A percentile compares a stretch with the other conserved stretches of the same genome.
Evolutionary conservation across 768 basidiomycete genomes (phyloP).

Genomic region (Boletus barrowsii): DNA sequence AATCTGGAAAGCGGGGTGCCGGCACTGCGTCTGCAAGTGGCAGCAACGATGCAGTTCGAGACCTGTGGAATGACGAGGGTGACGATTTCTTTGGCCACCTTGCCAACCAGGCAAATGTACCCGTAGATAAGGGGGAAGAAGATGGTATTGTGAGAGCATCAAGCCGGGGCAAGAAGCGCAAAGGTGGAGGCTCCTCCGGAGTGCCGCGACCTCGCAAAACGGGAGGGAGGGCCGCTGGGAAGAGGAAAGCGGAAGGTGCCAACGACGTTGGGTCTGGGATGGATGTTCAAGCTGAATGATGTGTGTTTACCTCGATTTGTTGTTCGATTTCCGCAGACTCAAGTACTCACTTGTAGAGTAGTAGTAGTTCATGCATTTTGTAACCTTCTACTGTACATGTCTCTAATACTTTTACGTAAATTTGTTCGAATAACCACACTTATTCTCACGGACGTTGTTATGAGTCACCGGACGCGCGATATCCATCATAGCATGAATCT

Average conservation of each 20-base stretch:
- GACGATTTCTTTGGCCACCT: slow-evolving; percentile 81
- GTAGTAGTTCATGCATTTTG: slow-evolving; percentile 20
- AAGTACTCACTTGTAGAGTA: slow-evolving; percentile 28
- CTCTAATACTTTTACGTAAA: slow-evolving; percentile 28
- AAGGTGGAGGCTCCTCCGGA: slow-evolving; percentile 21
- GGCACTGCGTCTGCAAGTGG: slow-evolving; percentile 30
- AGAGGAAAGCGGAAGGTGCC: slow-evolving; percentile 29
- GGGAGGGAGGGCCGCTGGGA: slow-evolving; percentile 29
- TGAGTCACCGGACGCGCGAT: not conserved
- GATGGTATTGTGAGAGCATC: slow-evolving; percentile 26
- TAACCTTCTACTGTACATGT: slow-evolving; percentile 31
- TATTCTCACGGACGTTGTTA: not conserved
- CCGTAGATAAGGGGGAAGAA: slow-evolving; percentile 29
- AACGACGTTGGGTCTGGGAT: slow-evolving; percentile 25
- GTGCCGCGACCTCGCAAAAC: slow-evolving; percentile 26
- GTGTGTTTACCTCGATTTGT: slow-evolving; percentile 8
- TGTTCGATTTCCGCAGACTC: slow-evolving; percentile 14
- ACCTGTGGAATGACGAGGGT: slow-evolving; percentile 84
- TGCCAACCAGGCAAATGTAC: slow-evolving; percentile 22
- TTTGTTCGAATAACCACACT: too few relatives aligned
- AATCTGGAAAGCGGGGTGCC: slow-evolving; percentile 33
- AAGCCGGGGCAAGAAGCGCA: slow-evolving; percentile 34
- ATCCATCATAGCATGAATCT: not conserved
- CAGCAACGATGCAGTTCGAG: slow-evolving; percentile 44
- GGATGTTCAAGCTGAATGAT: slow-evolving; percentile 28